Evolutionary conservation across 1,139 yeast species (phyloP), one percentile per base, ranked within the genome.

Genomic region (Geotrichum citri-aurantii): DNA sequence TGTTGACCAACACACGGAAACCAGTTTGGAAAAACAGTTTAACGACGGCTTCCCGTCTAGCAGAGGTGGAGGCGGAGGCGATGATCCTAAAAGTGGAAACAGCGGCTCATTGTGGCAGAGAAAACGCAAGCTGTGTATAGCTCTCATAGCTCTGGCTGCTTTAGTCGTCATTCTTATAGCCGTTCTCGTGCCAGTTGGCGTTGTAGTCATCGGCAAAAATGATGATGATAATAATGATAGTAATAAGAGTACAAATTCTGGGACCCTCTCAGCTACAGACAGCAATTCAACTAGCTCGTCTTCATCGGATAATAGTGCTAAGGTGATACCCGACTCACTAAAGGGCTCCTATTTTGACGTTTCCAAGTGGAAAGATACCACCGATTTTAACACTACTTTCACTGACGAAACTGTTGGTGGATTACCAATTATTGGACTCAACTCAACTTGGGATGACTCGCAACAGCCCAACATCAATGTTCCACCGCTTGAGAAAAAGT

Each of bases 371-470:
- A 59, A 67, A 50, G 74, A 71, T 54, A 65, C 55, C 17, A 64
- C 65, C 0, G 76, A 67, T 53, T 73, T 73, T 60, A 73, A 73
- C 60, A 65, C 70, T n/a, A 73, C 76, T 1, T 73, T 65, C 59
- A 73, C 77, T 2, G 62, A 63, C 47, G 70, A 61, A 27, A 67
- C 68, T n/a, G 74, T 73, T 17, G 76, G 75, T 1, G 76, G 74
- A 1, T 64, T 73, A 40, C 64, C 72, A 3, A 57, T 73, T 4
- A 73, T 73, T 74, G 77, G 77, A 1, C 66, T 73, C 17, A 68
- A 68, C 55, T 61, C 69, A 26, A 62, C 69, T 12, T 73, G 71
- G 69, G 66, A 70, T 57, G 71, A 72, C 58, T 55, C 65, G 11
- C 62, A 62, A 1, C 65, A 62, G 48, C 65, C 73, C 23, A 72